These are phyloP conservation scores for Colletotrichum caudatum DNA, from an alignment of 2,329 filamentous ascomycete species.

Conservation along the genomic window DNA sequence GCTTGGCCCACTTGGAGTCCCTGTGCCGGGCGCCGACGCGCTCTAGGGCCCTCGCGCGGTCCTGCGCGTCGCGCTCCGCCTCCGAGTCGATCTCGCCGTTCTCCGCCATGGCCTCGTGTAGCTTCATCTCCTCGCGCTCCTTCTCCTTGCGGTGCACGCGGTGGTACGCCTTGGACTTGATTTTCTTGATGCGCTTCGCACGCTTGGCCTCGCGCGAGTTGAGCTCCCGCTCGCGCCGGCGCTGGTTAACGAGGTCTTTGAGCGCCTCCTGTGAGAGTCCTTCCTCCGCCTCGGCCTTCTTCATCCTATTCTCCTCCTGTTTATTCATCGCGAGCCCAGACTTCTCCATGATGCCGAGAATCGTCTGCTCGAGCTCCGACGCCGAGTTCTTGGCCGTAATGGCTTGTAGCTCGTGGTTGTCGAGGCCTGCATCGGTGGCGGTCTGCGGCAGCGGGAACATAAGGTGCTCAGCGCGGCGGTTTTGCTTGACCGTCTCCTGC, in stretches of 20 bases:
- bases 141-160: constrained; percentile 86
- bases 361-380: constrained; percentile 86
- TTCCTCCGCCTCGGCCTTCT: constrained; percentile 75
- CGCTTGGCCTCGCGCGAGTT: constrained; percentile 90
- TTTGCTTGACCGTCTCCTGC: constrained; percentile 95
- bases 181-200: constrained; percentile 95
- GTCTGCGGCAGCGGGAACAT: constrained; percentile 86
- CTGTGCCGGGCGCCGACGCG: constrained; percentile 87
- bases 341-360: constrained; percentile 89
- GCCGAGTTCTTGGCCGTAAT: constrained; percentile 72
- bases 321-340: constrained; percentile 76
- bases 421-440: constrained; percentile 69
- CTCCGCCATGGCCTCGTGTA: constrained; percentile 64
- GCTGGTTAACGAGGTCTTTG: constrained; percentile 77
- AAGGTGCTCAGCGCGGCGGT: constrained; percentile 90
- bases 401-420: constrained; percentile 74
- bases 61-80: constrained; percentile 72
- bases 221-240: constrained; percentile 84
- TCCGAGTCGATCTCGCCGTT: constrained; percentile 73
- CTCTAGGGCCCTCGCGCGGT: constrained; percentile 83
- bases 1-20: constrained; percentile 94
- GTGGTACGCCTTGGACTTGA: constrained; percentile 96
- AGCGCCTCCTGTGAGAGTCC: constrained; percentile 79
- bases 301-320: constrained; percentile 61
- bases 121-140: constrained; percentile 65